Evolutionary conservation across 768 basidiomycete species (phyloP), one percentile per base, ranked within the genome.

Genomic region (Pisolithus orientalis): DNA sequence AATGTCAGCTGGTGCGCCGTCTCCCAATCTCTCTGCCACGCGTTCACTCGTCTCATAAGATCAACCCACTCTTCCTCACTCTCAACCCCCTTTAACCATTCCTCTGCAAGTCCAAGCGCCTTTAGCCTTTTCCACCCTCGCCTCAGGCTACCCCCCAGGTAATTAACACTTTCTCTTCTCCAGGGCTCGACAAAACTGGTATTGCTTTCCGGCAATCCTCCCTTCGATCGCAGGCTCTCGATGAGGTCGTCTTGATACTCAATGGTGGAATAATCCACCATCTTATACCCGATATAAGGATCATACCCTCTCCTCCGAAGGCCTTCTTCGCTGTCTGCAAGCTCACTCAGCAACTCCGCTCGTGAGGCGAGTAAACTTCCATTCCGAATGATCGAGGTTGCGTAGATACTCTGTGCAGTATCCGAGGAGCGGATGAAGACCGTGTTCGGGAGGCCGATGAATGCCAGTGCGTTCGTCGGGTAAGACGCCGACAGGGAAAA

Each of bases 21-120:
- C 53, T 80, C 78, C 76, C 80, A 80, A 17, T 75, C 66, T 47
- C 66, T 60, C 59, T 78, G 73, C 77, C 78, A 78, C 50, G 63
- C 66, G 47, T 72, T 71, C 16, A 80, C 62, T 46, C 75, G 67
- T 24, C 59, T 39, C 76, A 80, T 75, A 46, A 79, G 54, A 29
- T 70, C 65, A 4, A 67, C 70, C 78, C 78, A 79, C 52, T 80
- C 64, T 21, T 66, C 70, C 63, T 79, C 79, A 0, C 72, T 77
- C 62, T 68, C 66, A 9, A 76, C 71, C 24, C 72, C 76, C 34
- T 69, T 63, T 39, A 79, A 57, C 78, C 79, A 80, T 50, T 68
- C 59, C 13, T 65, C 62, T 38, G 65, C 66, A 44, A 58, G 59
- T 2, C 75, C 77, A 5, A 68, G 63, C 29, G 58, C 58, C 57